Conservation (phyloP, 495 filamentous ascomycete species). For the Aspergillus panamensis region DNA sequence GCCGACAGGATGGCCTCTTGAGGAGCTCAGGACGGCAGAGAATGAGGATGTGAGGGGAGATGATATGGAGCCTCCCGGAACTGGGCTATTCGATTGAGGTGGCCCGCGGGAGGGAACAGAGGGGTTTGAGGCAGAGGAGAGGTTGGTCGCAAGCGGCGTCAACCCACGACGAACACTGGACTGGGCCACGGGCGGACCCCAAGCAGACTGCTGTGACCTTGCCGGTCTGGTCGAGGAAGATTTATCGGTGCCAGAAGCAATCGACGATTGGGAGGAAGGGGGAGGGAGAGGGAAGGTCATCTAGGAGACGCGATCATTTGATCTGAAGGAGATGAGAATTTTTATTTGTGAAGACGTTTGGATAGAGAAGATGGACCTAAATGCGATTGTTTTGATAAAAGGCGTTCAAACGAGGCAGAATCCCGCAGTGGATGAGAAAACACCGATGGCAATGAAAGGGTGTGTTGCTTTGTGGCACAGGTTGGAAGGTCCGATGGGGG, state of each 20-base stretch:
- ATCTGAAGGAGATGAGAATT: conserved; percentile 44
- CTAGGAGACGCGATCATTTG: conserved; percentile 62
- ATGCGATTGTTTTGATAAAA: conserved; percentile 5
- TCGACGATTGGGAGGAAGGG: conserved; percentile 60
- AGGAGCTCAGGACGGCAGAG: conserved; percentile 53
- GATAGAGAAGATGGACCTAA: conserved; percentile 14
- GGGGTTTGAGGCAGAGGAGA: conserved; percentile 42
- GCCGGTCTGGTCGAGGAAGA: conserved; percentile 52
- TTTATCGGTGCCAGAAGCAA: conserved; percentile 56
- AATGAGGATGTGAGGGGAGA: conserved; percentile 53
- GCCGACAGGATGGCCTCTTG: conserved; percentile 44
- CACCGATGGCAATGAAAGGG: conserved; percentile 23
- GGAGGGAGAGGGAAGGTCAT: conserved; percentile 62
- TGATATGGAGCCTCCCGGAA: conserved; percentile 44
- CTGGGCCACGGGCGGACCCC: conserved; percentile 57
- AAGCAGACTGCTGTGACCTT: conserved; percentile 57
- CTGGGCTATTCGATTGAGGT: conserved; percentile 40
- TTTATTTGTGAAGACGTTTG: conserved; percentile 32
- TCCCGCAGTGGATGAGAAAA: conserved; percentile 19
- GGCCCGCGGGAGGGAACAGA: conserved; percentile 44
- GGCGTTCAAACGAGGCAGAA: conserved; percentile 6
- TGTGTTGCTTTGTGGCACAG: conserved; percentile 31
- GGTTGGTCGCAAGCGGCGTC: conserved; percentile 59
- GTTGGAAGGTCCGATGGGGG: conserved; percentile 27
- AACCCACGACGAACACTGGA: conserved; percentile 57